phyloP scores from a whole-genome alignment of 768 basidiomycete genomes.

The Cystoderma amianthinum region DNA sequence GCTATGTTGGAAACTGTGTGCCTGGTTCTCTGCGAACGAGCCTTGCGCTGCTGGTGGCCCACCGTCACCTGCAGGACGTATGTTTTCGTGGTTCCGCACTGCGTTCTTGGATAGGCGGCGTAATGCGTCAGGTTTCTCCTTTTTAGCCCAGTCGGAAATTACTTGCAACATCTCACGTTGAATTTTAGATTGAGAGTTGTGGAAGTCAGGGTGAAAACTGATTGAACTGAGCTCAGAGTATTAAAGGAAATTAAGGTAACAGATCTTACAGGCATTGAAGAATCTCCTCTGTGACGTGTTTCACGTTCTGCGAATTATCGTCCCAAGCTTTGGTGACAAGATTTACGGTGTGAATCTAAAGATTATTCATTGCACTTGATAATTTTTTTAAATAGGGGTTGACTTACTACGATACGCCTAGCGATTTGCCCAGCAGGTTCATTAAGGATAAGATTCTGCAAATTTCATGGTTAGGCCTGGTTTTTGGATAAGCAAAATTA shows the following conservation, averaged over 20 bases:
- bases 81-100: constrained; percentile 69
- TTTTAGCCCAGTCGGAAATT: constrained; percentile 57
- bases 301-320: constrained; percentile 52
- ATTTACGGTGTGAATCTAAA: constrained; percentile 55
- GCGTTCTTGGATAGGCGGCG: constrained; percentile 55
- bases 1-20: constrained; percentile 38
- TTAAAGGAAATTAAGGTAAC: neutral
- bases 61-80: constrained; percentile 49
- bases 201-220: constrained; percentile 85
- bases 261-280: constrained; percentile 55
- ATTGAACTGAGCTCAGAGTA: neutral
- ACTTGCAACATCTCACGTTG: constrained; percentile 73
- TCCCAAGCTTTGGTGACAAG: constrained; percentile 82
- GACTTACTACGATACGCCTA: constrained; percentile 57
- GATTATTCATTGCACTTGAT: neutral
- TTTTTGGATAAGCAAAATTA: constrained; percentile 8
- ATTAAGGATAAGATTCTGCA: constrained; percentile 70
- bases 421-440: constrained; percentile 78
- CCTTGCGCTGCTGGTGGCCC: constrained; percentile 39
- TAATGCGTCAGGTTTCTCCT: constrained; percentile 40
- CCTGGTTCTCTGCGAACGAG: constrained; percentile 39
- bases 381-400: neutral
- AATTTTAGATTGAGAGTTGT: constrained; percentile 51
- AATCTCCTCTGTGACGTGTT: constrained; percentile 52
- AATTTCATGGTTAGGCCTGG: neutral